These are phyloP conservation scores for Calonectria crousiana DNA, from an alignment of 2,329 filamentous ascomycete genomes.

Conservation along the genomic window DNA sequence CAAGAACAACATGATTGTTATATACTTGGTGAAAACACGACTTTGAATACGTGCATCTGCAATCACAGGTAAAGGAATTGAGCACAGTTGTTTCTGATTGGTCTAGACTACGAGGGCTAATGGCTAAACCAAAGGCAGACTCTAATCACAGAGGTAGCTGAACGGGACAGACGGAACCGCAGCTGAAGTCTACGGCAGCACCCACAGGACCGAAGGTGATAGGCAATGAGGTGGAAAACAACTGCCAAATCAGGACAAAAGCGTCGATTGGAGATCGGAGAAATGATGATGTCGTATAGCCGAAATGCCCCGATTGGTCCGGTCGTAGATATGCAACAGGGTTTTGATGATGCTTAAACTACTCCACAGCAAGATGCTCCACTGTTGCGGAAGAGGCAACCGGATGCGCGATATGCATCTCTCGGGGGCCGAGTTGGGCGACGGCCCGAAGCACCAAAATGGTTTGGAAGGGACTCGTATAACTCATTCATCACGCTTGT, in stretches of 20 bases:
- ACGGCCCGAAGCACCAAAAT: not conserved
- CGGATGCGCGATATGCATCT: not conserved
- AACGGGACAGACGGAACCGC: not conserved
- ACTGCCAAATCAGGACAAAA: not conserved
- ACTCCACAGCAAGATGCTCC: not conserved
- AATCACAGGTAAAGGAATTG: not conserved
- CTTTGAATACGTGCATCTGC: not conserved
- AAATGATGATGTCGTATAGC: not conserved
- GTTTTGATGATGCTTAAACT: not conserved
- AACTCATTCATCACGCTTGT: not conserved
- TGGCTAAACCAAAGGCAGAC: not conserved
- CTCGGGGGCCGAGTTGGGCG: not conserved
- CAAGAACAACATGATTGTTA: not conserved
- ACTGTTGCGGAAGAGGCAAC: not conserved
- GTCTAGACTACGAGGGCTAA: not conserved
- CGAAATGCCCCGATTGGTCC: not conserved
- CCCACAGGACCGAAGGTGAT: not conserved
- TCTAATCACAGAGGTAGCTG: not conserved
- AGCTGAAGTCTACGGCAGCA: not conserved
- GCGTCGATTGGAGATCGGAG: not conserved
- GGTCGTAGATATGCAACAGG: not conserved
- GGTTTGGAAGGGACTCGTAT: too few relatives aligned
- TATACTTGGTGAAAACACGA: not conserved
- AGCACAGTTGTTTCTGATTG: not conserved
- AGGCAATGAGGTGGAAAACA: not conserved